Base-by-base conservation (phyloP, 768 basidiomycete species). In the Vararia minispora region DNA sequence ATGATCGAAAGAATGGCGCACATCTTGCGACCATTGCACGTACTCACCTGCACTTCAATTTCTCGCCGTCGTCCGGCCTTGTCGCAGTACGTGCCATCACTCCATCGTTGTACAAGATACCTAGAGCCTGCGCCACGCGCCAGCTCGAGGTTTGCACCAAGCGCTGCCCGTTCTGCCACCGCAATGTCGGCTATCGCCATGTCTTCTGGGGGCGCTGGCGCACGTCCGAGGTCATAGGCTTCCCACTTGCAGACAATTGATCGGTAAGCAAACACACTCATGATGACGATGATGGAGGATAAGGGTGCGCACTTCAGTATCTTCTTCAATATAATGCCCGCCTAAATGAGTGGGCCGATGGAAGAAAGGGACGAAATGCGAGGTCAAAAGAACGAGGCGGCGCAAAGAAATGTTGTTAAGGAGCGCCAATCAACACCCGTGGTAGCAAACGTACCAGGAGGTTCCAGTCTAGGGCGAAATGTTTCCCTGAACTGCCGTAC, bases 401-500 rank as follows among this genome's bases (percentile, higher is more conserved):
- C n/a, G n/a, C n/a, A n/a, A 21, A 35, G 11, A 11, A 7, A 14
- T 33, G 33, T 16, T 26, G 34, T 31, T 20, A 29, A 40, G 24
- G 35, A 38, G 28, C 28, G 29, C 30, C 28, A 27, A 28, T 52
- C 24, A 51, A 42, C 29, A 25, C 14, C 18, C 16, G 14, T n/a
- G 17, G 21, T 40, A 25, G 24, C 7, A 33, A 32, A 48, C 42
- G 66, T 63, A 78, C 84, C 83, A 59, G 79, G 61, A 46, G 71
- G 66, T 48, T 76, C 73, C 35, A 74, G 65, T 46, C 78, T 79
- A 38, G 72, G 58, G 54, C 74, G 76, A 48, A 65, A 55, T 42
- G 83, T 64, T 58, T 91, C 90, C 60, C 84, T 84, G 69, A 98
- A 99, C 61, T 99, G 95, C 41, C 92, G 80, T 44, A 98, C 89